phyloP scores from a whole-genome alignment of 805 yeast genomes.

The Saturnispora saitoi region DNA sequence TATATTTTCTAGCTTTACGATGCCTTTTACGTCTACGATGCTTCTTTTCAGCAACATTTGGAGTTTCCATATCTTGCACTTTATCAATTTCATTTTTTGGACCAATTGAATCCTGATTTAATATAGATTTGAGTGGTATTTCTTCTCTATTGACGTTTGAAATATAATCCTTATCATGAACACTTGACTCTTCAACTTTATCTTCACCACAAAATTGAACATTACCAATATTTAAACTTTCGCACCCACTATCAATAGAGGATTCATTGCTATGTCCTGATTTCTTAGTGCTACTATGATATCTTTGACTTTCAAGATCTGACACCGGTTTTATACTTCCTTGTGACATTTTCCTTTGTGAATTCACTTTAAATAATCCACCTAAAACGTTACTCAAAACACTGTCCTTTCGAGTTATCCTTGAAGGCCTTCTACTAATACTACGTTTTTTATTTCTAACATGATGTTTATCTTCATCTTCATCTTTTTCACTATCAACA shows the following conservation, averaged over 20 bases:
- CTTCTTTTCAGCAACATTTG: neutral
- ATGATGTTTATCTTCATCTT: neutral
- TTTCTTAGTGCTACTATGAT: neutral
- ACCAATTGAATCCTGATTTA: neutral
- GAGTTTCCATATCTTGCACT: neutral
- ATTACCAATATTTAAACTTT: neutral
- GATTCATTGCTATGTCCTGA: neutral
- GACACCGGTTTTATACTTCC: neutral
- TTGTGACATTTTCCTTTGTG: neutral
- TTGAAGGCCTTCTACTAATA: neutral
- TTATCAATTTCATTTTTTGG: neutral
- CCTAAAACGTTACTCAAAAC: neutral
- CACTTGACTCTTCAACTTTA: neutral
- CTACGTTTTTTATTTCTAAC: neutral
- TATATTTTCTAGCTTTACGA: slow-evolving; percentile 23
- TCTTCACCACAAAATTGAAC: slow-evolving; percentile 1
- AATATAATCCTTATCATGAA: neutral
- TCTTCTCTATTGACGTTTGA: neutral
- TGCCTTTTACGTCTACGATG: neutral
- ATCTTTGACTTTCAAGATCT: slow-evolving; percentile 1
- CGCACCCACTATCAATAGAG: neutral
- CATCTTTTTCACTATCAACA: neutral
- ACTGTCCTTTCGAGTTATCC: neutral
- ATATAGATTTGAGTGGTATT: neutral
- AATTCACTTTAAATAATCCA: neutral